Conservation (phyloP, 257 asterid genomes). For the Striga asiatica region DNA sequence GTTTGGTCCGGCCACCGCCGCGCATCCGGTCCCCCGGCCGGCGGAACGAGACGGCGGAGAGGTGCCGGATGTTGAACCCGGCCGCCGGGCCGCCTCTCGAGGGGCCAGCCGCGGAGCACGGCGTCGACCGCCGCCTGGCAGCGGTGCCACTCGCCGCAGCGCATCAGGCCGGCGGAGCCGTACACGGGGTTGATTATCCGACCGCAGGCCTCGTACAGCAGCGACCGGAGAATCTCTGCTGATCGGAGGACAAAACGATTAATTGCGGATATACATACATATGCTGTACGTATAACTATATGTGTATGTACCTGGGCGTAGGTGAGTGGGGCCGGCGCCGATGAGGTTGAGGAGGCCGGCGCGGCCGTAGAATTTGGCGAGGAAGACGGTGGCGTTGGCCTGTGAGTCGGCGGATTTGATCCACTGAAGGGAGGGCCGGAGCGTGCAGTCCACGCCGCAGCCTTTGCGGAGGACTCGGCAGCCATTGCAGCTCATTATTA, state of each 20-base stretch:
- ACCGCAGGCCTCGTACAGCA: constrained; percentile 40
- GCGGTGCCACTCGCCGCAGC: constrained; percentile 26
- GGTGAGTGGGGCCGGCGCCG: constrained; percentile 21
- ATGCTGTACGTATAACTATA: not conserved
- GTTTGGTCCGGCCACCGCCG: constrained; percentile 8
- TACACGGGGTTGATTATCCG: constrained; percentile 30
- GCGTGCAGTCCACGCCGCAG: constrained; percentile 26
- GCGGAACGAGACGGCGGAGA: constrained; percentile 6
- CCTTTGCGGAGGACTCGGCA: constrained; percentile 44
- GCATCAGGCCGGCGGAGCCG: constrained; percentile 31
- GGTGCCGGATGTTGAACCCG: constrained; percentile 43
- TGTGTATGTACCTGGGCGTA: constrained; percentile 17
- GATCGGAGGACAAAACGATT: not conserved
- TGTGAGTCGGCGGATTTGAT: constrained; percentile 29
- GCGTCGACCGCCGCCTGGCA: constrained; percentile 33
- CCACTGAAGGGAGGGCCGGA: constrained; percentile 30
- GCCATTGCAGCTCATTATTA: constrained; percentile 41
- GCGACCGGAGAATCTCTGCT: constrained; percentile 31
- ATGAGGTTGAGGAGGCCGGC: constrained; percentile 36
- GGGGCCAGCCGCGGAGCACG: constrained; percentile 28
- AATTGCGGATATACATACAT: not conserved
- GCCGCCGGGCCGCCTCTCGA: not conserved
- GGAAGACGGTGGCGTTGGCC: constrained; percentile 42
- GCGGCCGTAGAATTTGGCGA: constrained; percentile 46
- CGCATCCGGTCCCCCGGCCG: constrained; percentile 21